A percentile compares a stretch with the other conserved stretches of the same genome.
phyloP scores from a whole-genome alignment of 768 basidiomycete species.

The Mycena galericulata region DNA sequence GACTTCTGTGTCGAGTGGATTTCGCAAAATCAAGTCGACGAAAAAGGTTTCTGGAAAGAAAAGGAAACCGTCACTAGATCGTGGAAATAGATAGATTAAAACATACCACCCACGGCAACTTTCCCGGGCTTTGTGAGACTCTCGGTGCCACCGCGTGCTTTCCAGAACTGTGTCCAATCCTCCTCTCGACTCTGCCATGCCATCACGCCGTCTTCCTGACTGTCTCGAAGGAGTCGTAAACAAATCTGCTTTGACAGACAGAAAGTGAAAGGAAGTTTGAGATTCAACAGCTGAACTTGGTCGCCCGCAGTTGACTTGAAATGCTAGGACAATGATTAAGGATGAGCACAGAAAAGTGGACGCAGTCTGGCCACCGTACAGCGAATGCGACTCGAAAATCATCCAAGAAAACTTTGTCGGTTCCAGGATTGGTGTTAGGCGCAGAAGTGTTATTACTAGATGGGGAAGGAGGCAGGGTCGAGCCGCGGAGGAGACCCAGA shows the following conservation, averaged over 20 bases:
- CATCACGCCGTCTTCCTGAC: constrained; percentile 52
- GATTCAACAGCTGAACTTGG: constrained; percentile 52
- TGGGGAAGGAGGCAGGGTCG: constrained; percentile 40
- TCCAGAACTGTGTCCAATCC: constrained; percentile 74
- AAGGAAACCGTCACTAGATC: constrained; percentile 3
- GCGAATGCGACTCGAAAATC: constrained; percentile 91
- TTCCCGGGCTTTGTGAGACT: constrained; percentile 65
- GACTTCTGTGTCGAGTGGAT: constrained; percentile 83
- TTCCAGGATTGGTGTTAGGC: constrained; percentile 45
- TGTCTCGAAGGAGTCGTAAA: constrained; percentile 68
- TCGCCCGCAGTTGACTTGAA: constrained; percentile 69
- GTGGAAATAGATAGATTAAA: not conserved
- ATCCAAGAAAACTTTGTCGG: constrained; percentile 82
- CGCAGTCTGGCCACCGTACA: constrained; percentile 56
- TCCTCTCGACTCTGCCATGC: constrained; percentile 77
- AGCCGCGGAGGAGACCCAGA: constrained; percentile 73
- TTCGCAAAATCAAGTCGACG: constrained; percentile 77
- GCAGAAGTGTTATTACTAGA: constrained; percentile 36
- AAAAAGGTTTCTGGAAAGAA: constrained; percentile 73
- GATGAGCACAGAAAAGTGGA: constrained; percentile 3
- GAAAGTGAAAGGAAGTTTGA: constrained; percentile 76
- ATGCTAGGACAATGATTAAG: constrained; percentile 62
- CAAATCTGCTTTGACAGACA: constrained; percentile 69
- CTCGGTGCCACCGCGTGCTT: constrained; percentile 63
- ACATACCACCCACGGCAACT: constrained; percentile 72